phyloP scores from a whole-genome alignment of 2,329 filamentous ascomycete species.

The Amauroascus verrucosus region DNA sequence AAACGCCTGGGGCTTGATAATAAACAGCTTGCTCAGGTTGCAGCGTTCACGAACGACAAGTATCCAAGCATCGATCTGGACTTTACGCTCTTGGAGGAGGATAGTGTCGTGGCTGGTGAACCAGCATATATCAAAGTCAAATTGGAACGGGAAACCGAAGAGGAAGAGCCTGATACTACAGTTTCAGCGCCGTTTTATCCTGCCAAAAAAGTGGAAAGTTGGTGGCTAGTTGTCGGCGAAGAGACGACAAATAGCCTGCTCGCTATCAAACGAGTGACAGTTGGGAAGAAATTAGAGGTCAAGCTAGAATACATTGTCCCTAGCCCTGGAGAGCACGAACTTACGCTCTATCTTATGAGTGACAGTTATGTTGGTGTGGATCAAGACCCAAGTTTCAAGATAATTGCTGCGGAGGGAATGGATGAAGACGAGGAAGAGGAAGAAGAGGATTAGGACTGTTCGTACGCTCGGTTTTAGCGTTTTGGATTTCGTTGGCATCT shows the following conservation, averaged over 20 bases:
- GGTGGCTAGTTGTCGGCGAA: conserved; percentile 95
- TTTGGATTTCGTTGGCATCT: no score
- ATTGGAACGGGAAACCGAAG: conserved; percentile 71
- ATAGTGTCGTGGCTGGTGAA: conserved; percentile 67
- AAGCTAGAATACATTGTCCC: conserved; percentile 83
- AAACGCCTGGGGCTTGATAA: conserved; percentile 69
- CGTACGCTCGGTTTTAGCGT: no score
- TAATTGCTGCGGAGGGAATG: conserved; percentile 83
- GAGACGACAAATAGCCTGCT: conserved; percentile 78
- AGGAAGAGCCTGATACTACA: conserved; percentile 64
- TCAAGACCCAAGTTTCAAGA: conserved; percentile 80
- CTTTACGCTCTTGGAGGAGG: conserved; percentile 72
- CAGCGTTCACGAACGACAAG: conserved; percentile 87
- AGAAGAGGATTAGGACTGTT: neutral
- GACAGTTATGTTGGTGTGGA: conserved; percentile 96
- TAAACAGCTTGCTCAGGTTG: conserved; percentile 75
- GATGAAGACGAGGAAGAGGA: conserved; percentile 87
- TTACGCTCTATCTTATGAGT: conserved; percentile 92
- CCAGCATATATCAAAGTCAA: conserved; percentile 74
- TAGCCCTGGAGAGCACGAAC: conserved; percentile 69
- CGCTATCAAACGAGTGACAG: conserved; percentile 88
- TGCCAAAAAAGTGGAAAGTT: conserved; percentile 85
- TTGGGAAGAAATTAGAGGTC: conserved; percentile 65
- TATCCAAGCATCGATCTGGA: conserved; percentile 92
- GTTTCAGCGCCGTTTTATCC: conserved; percentile 97